These are phyloP conservation scores for Cutaneotrichosporon cavernicola DNA, from an alignment of 1,284 basidiomycete genomes.

Conservation along the genomic window DNA sequence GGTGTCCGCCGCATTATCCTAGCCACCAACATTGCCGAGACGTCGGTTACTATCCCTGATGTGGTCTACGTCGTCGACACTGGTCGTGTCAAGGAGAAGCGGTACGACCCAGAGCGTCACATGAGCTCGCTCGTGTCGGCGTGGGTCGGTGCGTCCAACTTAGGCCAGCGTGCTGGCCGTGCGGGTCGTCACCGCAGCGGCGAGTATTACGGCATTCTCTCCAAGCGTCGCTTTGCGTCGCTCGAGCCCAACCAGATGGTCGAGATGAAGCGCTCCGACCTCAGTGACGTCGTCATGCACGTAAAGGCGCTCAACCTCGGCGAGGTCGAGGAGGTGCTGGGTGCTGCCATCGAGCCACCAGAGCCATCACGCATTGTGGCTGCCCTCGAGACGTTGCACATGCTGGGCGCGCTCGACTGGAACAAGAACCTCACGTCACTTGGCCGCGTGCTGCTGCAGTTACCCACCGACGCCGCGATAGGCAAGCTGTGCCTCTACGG, in stretches of 20 bases:
- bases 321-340: conserved; percentile 82
- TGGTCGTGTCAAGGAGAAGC: conserved; percentile 84
- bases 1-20: conserved; percentile 85
- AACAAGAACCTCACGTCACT: conserved; percentile 77
- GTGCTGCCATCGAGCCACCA: conserved; percentile 87
- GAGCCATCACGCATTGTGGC: conserved; percentile 71
- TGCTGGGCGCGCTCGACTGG: conserved; percentile 83
- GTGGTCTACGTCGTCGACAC: conserved; percentile 93
- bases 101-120: conserved; percentile 84
- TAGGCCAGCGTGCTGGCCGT: conserved; percentile 90
- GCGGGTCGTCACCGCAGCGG: conserved; percentile 89
- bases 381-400: conserved; percentile 76
- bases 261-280: conserved; percentile 92
- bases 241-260: conserved; percentile 84
- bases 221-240: conserved; percentile 62
- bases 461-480: conserved; percentile 87
- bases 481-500: conserved; percentile 87
- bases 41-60: conserved; percentile 92
- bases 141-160: conserved; percentile 89
- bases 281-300: conserved; percentile 92
- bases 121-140: conserved; percentile 83
- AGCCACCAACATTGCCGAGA: conserved; percentile 95
- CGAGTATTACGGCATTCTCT: conserved; percentile 85
- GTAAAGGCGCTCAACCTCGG: conserved; percentile 95
- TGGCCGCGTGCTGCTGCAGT: conserved; percentile 80